phyloP scores from a whole-genome alignment of 2,329 filamentous ascomycete genomes.

The Nannizzia gypsea region DNA sequence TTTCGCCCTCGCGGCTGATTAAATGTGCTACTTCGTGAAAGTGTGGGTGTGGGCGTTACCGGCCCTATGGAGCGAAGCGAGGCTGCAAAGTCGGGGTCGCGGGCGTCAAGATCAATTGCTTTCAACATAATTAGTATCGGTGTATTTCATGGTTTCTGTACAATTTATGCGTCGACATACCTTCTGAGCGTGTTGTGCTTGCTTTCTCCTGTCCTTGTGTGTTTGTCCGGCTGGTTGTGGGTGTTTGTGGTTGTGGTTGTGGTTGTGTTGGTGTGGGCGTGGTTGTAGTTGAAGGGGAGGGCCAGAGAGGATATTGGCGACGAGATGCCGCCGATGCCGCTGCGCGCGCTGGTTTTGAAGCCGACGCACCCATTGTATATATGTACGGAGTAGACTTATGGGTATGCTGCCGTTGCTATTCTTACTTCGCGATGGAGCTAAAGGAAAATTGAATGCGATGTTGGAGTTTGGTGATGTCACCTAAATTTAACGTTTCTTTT shows the following conservation, averaged over 20 bases:
- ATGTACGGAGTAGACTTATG: not conserved
- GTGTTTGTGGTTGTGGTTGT: not conserved
- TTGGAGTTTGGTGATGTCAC: not conserved
- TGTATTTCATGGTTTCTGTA: not conserved
- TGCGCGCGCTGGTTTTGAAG: slow-evolving; percentile 38
- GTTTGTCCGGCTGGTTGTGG: slow-evolving; percentile 19
- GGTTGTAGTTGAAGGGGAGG: slow-evolving; percentile 25
- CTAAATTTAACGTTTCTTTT: not conserved
- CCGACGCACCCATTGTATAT: slow-evolving; percentile 44
- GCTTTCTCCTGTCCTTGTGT: slow-evolving; percentile 25
- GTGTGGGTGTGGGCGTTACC: slow-evolving; percentile 46
- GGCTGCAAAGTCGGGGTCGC: slow-evolving; percentile 58
- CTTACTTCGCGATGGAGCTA: not conserved
- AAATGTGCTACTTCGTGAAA: slow-evolving; percentile 45
- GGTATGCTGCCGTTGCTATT: not conserved
- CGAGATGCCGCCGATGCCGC: slow-evolving; percentile 39
- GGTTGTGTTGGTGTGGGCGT: slow-evolving; percentile 20
- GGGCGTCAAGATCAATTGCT: slow-evolving; percentile 49
- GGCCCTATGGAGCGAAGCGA: slow-evolving; percentile 59
- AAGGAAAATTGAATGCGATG: not conserved
- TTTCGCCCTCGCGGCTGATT: slow-evolving; percentile 18
- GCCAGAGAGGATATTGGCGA: slow-evolving; percentile 45
- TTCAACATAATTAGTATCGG: not conserved
- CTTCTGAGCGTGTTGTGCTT: slow-evolving; percentile 24
- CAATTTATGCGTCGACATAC: slow-evolving; percentile 16